Evolutionary conservation across 2,329 filamentous ascomycete species (phyloP).

Genomic region (Dichotomopilus funicola): DNA sequence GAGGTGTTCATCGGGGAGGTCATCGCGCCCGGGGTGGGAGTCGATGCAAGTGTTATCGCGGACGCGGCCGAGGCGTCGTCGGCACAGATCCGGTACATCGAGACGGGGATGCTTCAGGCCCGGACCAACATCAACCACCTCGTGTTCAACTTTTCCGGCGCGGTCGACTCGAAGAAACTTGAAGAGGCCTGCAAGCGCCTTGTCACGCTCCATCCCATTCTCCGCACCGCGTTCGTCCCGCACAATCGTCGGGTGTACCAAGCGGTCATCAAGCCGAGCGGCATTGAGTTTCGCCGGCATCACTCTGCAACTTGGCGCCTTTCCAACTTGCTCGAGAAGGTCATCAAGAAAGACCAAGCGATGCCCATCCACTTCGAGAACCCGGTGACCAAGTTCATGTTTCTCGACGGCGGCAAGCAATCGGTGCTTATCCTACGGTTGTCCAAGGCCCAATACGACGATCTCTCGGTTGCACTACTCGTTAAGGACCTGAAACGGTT

Average conservation of each 20-base stretch:
- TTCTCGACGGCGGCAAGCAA: constrained; percentile 42
- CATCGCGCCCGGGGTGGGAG: constrained; percentile 38
- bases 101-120: constrained; percentile 39
- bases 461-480: constrained; percentile 38
- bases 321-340: constrained; percentile 33
- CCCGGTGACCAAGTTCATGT: constrained; percentile 45
- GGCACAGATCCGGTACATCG: constrained; percentile 42
- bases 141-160: constrained; percentile 41
- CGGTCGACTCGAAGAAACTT: constrained; percentile 37
- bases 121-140: constrained; percentile 43
- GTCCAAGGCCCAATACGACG: constrained; percentile 45
- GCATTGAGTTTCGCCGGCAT: constrained; percentile 39
- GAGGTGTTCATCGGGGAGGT: constrained; percentile 35
- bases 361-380: constrained; percentile 35
- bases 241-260: constrained; percentile 44
- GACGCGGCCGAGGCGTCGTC: constrained; percentile 44
- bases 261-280: constrained; percentile 38
- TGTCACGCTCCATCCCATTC: constrained; percentile 40
- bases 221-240: constrained; percentile 48
- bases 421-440: constrained; percentile 43
- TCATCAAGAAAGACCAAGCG: constrained; percentile 38
- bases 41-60: constrained; percentile 37
- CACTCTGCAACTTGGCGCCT: constrained; percentile 37
- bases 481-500: constrained; percentile 43
- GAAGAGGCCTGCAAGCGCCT: constrained; percentile 42